Conservation (phyloP, 495 filamentous ascomycete genomes). For the Lineolata rhizophorae region DNA sequence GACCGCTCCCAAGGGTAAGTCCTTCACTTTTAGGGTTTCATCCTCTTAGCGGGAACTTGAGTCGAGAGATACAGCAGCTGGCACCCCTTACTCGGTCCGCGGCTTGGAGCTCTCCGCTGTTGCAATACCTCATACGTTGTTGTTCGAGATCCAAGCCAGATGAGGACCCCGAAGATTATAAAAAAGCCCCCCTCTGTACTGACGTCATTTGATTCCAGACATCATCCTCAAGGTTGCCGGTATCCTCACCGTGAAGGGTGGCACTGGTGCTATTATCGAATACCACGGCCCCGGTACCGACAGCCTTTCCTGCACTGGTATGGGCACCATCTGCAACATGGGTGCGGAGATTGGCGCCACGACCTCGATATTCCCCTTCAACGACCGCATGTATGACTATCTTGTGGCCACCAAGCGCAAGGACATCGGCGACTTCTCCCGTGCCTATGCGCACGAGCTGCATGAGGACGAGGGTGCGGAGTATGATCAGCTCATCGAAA, state of each 20-base stretch:
- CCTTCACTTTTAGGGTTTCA: constrained; percentile 1
- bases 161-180: not conserved
- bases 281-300: constrained; percentile 79
- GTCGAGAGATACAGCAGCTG: too few species aligned
- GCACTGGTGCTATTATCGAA: constrained; percentile 91
- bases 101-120: not conserved
- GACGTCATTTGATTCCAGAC: too few species aligned
- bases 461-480: constrained; percentile 80
- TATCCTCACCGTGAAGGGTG: constrained; percentile 93
- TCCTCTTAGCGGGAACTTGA: too few species aligned
- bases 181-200: constrained; percentile 8
- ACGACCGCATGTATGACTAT: constrained; percentile 94
- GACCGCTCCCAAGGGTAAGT: constrained; percentile 68
- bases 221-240: constrained; percentile 97
- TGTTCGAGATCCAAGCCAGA: not conserved
- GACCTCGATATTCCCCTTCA: constrained; percentile 97
- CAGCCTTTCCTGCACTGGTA: constrained; percentile 41
- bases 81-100: too few species aligned
- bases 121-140: not conserved
- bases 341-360: constrained; percentile 88
- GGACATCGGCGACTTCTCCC: constrained; percentile 76
- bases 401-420: constrained; percentile 78
- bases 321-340: constrained; percentile 42
- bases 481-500: constrained; percentile 91
- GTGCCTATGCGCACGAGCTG: constrained; percentile 66